phyloP scores from a whole-genome alignment of 331 rosid species.

The Stylosanthes scabra region DNA sequence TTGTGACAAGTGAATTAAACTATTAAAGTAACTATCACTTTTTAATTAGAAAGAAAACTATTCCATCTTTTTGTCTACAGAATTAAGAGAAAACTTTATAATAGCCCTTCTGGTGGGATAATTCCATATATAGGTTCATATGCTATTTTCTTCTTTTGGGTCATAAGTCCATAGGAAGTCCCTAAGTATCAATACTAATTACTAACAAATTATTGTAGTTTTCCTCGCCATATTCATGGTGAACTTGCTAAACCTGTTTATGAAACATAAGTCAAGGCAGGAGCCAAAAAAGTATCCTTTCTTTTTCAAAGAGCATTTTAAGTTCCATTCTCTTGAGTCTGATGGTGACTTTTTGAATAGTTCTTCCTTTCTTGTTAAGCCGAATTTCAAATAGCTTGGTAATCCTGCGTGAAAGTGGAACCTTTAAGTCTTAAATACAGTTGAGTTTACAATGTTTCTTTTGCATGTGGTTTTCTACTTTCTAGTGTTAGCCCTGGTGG shows the following conservation, averaged over 20 bases:
- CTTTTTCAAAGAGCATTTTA: neutral
- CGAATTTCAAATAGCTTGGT: neutral
- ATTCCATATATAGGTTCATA: slow-evolving; percentile 8
- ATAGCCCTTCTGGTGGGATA: slow-evolving; percentile 2
- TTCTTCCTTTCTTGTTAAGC: slow-evolving; percentile 11
- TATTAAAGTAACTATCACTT: slow-evolving; percentile 2
- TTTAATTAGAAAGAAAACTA: slow-evolving; percentile 1
- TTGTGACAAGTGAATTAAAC: neutral
- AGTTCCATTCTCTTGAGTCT: slow-evolving; percentile 14
- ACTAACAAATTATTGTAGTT: neutral
- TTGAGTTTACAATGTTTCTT: neutral
- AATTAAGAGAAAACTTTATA: slow-evolving; percentile 9
- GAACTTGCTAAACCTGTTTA: slow-evolving; percentile 4
- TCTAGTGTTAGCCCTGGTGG: slow-evolving; percentile 23
- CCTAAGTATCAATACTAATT: no score
- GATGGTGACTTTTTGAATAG: slow-evolving; percentile 3
- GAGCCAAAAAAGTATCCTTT: neutral
- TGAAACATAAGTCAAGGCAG: slow-evolving; percentile 9
- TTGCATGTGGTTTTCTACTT: slow-evolving; percentile 23
- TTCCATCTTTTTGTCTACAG: neutral
- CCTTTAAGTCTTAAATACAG: slow-evolving; percentile 12
- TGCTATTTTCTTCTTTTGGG: slow-evolving; percentile 14
- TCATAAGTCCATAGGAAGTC: no score
- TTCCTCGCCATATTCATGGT: neutral
- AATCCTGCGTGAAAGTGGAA: slow-evolving; percentile 10